Evolutionary conservation across 2,329 filamentous ascomycete genomes (phyloP).

Genomic region (Rutstroemia sp.): DNA sequence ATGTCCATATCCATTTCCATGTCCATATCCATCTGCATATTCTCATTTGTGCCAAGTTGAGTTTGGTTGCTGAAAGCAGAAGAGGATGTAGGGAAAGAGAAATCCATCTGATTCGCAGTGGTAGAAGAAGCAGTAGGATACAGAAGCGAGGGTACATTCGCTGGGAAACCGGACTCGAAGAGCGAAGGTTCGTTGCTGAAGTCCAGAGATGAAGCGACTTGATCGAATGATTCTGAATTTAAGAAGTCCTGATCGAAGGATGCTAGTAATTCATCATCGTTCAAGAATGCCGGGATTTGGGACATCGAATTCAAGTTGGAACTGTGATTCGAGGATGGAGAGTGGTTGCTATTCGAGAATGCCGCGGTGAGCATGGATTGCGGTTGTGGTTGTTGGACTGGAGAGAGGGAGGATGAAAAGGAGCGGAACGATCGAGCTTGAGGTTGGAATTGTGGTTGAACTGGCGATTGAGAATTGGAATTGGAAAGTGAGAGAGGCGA

Average conservation of each 20-base stretch:
- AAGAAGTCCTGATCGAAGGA: conserved; percentile 16
- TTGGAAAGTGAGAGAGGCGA: background rate
- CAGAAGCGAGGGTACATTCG: too few species aligned
- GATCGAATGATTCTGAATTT: background rate
- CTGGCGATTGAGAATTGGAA: background rate
- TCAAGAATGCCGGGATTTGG: conserved; percentile 6
- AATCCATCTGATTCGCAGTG: background rate
- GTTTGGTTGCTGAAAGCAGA: too few species aligned
- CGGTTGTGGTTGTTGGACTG: background rate
- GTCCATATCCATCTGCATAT: conserved; percentile 11
- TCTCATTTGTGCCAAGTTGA: background rate
- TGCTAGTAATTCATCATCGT: conserved; percentile 18
- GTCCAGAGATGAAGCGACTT: too few species aligned
- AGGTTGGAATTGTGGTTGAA: background rate
- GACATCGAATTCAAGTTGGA: background rate
- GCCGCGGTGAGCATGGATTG: background rate
- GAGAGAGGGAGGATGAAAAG: background rate
- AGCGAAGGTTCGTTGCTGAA: too few species aligned
- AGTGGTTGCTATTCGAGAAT: background rate
- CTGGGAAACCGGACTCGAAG: too few species aligned
- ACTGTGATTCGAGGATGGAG: background rate
- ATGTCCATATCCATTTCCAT: conserved; percentile 1
- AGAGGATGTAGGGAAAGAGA: background rate
- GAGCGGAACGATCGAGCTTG: background rate
- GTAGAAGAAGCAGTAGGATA: background rate